These are phyloP conservation scores for Alternaria metachromatica DNA, from an alignment of 2,329 filamentous ascomycete genomes.

Conservation along the genomic window DNA sequence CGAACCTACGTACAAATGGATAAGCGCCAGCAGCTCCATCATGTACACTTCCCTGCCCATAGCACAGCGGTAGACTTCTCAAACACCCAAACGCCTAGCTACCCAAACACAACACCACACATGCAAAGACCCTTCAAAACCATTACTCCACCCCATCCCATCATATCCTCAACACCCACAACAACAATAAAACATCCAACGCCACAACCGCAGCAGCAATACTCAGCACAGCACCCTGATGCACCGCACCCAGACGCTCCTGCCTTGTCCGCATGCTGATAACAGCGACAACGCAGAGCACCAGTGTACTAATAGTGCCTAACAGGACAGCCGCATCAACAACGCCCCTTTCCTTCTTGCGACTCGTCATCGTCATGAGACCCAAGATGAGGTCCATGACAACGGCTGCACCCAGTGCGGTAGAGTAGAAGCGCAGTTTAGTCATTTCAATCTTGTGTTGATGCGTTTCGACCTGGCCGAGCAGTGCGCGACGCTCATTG, in stretches of 20 bases:
- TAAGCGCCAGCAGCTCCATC: background rate
- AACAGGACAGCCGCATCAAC: conserved; percentile 76
- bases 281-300: conserved; percentile 39
- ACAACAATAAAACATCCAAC: conserved; percentile 37
- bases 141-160: background rate
- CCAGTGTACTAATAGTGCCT: conserved; percentile 70
- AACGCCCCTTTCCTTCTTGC: conserved; percentile 70
- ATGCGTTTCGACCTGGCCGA: conserved; percentile 38
- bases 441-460: conserved; percentile 44
- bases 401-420: conserved; percentile 65
- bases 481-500: conserved; percentile 57
- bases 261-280: conserved; percentile 41
- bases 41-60: background rate
- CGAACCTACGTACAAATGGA: background rate
- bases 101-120: conserved; percentile 1
- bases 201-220: conserved; percentile 34
- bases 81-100: background rate
- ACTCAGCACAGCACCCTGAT: conserved; percentile 37
- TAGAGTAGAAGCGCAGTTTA: conserved; percentile 52
- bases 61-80: background rate
- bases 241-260: conserved; percentile 41
- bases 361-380: conserved; percentile 71
- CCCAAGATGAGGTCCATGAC: conserved; percentile 69
- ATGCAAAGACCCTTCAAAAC: background rate
- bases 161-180: conserved; percentile 37